These are phyloP conservation scores for Mycena capillaripes DNA, from an alignment of 768 basidiomycete species.

Conservation along the genomic window DNA sequence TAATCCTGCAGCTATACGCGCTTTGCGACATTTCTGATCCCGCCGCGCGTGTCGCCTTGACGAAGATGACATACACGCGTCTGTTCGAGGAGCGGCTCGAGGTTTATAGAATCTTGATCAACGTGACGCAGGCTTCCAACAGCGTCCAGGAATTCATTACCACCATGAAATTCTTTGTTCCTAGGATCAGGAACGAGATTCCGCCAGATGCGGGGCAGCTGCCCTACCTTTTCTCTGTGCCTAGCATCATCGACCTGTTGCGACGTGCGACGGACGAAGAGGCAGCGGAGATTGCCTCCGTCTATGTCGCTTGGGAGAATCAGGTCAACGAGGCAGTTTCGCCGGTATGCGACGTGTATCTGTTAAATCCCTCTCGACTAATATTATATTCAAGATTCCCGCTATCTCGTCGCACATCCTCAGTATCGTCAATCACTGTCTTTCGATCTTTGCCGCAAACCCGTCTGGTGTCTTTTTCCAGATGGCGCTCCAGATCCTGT, in stretches of 20 bases:
- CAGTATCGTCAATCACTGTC: constrained; percentile 26
- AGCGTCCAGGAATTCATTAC: constrained; percentile 29
- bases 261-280: constrained; percentile 30
- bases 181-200: constrained; percentile 39
- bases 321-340: constrained; percentile 38
- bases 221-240: constrained; percentile 16
- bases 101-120: constrained; percentile 32
- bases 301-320: constrained; percentile 38
- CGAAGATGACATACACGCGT: constrained; percentile 36
- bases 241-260: constrained; percentile 18
- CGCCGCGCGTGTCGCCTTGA: constrained; percentile 26
- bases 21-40: constrained; percentile 35
- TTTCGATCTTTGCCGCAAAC: constrained; percentile 25
- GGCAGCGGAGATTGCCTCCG: constrained; percentile 31
- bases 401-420: constrained; percentile 28
- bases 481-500: constrained; percentile 35
- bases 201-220: constrained; percentile 29
- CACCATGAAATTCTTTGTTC: constrained; percentile 37
- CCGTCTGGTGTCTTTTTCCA: constrained; percentile 31
- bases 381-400: constrained; percentile 19
- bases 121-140: constrained; percentile 22
- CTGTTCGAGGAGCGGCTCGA: constrained; percentile 32
- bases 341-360: constrained; percentile 27
- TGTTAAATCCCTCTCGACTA: background rate
- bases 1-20: constrained; percentile 28